Percentiles rank a stretch among this genome's conserved stretches.
Conservation (phyloP, 2,329 filamentous ascomycete genomes). For the Lecanicillium sp. region DNA sequence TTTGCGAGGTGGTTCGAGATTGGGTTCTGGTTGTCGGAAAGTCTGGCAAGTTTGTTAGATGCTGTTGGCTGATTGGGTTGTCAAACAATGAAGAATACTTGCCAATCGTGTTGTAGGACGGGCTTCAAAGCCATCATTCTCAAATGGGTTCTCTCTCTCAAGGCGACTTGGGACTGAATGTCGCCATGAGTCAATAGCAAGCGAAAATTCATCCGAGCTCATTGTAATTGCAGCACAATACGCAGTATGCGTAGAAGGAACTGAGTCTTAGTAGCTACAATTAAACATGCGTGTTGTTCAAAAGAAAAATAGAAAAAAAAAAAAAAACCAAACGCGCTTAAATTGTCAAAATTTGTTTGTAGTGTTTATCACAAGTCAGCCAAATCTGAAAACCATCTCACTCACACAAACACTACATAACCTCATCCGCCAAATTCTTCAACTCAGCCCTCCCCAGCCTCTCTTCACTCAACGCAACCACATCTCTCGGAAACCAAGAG, state of each 20-base stretch:
- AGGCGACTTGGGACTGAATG: slow-evolving; percentile 24
- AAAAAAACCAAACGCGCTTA: background rate
- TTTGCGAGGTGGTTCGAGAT: too few relatives aligned
- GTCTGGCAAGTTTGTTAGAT: slow-evolving; percentile 12
- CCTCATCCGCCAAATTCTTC: slow-evolving; percentile 19
- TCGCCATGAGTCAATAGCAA: slow-evolving; percentile 24
- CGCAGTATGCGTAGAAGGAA: too few relatives aligned
- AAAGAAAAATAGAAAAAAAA: slow-evolving; percentile 1
- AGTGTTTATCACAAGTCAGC: background rate
- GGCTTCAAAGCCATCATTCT: slow-evolving; percentile 22
- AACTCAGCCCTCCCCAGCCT: slow-evolving; percentile 28
- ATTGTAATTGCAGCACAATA: too few relatives aligned
- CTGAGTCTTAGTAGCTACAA: too few relatives aligned
- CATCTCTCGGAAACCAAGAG: slow-evolving; percentile 32
- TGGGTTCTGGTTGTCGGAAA: slow-evolving; percentile 13
- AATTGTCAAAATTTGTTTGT: background rate
- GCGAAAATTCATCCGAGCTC: too few relatives aligned
- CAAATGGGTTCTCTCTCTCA: slow-evolving; percentile 27
- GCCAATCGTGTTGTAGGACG: slow-evolving; percentile 23
- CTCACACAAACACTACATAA: background rate
- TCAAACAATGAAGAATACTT: background rate
- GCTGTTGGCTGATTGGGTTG: background rate
- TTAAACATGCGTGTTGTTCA: too few relatives aligned
- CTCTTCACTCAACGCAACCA: slow-evolving; percentile 20
- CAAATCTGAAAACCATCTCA: too few relatives aligned